Evolutionary conservation across 495 filamentous ascomycete species (phyloP).

Genomic region (Staphylotrichum tortipilum): DNA sequence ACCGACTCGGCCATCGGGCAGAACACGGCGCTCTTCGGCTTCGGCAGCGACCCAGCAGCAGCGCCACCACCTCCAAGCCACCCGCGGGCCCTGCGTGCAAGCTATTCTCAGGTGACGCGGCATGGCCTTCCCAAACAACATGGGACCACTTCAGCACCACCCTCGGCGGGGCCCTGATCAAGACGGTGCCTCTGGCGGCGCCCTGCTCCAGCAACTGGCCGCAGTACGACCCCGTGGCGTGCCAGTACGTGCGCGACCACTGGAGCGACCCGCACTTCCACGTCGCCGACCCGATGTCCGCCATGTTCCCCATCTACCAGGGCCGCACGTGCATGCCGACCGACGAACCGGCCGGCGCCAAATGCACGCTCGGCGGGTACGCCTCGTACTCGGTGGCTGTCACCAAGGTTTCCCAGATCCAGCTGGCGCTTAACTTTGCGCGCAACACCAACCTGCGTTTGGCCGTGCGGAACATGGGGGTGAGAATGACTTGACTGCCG

Average conservation of each 20-base stretch:
- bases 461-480: slow-evolving; percentile 45
- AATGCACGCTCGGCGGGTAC: slow-evolving; percentile 49
- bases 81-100: no score
- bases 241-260: not conserved
- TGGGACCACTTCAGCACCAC: not conserved
- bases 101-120: not conserved
- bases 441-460: slow-evolving; percentile 50
- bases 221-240: not conserved
- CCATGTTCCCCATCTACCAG: slow-evolving; percentile 8
- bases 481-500: no score
- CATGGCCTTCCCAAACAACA: not conserved
- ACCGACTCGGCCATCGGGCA: no score
- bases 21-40: no score
- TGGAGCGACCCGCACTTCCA: not conserved
- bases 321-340: slow-evolving; percentile 28
- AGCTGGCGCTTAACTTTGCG: slow-evolving; percentile 54
- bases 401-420: slow-evolving; percentile 46
- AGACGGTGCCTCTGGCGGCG: not conserved
- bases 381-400: slow-evolving; percentile 53
- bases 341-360: slow-evolving; percentile 16
- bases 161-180: not conserved
- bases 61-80: no score
- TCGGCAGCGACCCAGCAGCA: no score
- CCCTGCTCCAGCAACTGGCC: not conserved
- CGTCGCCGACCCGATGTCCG: not conserved